phyloP scores from a whole-genome alignment of 305 asterid species.

The Rubia balearica region DNA sequence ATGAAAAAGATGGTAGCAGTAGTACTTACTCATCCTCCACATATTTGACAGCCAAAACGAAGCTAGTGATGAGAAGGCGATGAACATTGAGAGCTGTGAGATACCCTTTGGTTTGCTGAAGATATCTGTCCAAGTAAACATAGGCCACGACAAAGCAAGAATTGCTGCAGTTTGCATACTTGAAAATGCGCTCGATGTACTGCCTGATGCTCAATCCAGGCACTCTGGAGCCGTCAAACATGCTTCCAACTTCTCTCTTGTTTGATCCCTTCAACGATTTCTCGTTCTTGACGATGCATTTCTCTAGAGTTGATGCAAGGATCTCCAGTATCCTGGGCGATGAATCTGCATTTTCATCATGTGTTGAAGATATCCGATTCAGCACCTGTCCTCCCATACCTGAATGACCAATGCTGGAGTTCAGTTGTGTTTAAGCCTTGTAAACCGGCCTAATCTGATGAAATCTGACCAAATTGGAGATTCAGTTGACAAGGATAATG shows the following conservation, averaged over 20 bases:
- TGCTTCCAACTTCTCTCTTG: conserved; percentile 17
- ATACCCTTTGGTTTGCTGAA: conserved; percentile 15
- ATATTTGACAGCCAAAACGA: conserved; percentile 33
- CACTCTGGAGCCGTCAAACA: conserved; percentile 33
- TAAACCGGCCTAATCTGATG: neutral
- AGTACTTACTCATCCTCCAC: conserved; percentile 35
- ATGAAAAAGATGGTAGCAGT: no score
- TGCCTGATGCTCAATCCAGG: conserved; percentile 35
- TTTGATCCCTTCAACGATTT: conserved; percentile 22
- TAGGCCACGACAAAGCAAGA: conserved; percentile 41
- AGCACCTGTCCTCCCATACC: conserved; percentile 26
- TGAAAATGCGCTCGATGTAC: conserved; percentile 37
- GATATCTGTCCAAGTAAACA: conserved; percentile 32
- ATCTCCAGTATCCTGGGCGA: conserved; percentile 24
- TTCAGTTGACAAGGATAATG: neutral
- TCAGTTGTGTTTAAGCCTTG: neutral
- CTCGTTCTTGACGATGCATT: conserved; percentile 28
- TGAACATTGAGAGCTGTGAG: conserved; percentile 36
- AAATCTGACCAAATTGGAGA: neutral
- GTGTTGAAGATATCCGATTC: conserved; percentile 17
- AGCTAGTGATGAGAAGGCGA: conserved; percentile 34
- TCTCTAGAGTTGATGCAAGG: conserved; percentile 28
- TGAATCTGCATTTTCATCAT: conserved; percentile 9
- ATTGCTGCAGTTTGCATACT: conserved; percentile 34
- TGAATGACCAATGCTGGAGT: conserved; percentile 2